phyloP scores from a whole-genome alignment of 2,329 filamentous ascomycete genomes.

The Hypoxylon rubiginosum region DNA sequence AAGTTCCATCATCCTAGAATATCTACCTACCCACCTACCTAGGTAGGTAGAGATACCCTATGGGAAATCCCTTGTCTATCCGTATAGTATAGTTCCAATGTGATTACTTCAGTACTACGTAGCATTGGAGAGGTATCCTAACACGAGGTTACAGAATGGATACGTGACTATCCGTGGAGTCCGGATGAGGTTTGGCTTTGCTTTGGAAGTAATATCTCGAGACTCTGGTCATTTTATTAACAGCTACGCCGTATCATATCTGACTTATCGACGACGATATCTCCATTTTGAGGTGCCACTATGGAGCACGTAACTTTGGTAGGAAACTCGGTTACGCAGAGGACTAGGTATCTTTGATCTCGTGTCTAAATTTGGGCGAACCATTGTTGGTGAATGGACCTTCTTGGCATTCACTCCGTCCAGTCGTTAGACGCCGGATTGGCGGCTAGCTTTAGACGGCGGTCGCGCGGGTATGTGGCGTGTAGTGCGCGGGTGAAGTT shows the following conservation, averaged over 20 bases:
- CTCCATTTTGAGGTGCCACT: conserved; percentile 19
- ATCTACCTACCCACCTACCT: too few species aligned
- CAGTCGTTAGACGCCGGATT: conserved; percentile 17
- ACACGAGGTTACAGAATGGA: conserved; percentile 35
- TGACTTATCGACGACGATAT: conserved; percentile 6
- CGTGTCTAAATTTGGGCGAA: conserved; percentile 40
- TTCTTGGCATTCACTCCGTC: conserved; percentile 25
- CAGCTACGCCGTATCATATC: conserved; percentile 11
- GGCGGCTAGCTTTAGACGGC: conserved; percentile 15
- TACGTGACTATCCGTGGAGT: conserved; percentile 13
- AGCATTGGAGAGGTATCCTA: conserved; percentile 18
- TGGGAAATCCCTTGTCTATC: background rate
- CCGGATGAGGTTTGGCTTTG: conserved; percentile 21
- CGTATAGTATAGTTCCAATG: background rate
- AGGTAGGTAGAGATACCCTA: too few species aligned
- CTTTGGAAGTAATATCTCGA: conserved; percentile 8
- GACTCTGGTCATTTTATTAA: conserved; percentile 14
- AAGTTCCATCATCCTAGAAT: background rate
- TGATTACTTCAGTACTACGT: conserved; percentile 29
- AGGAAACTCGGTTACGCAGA: background rate
- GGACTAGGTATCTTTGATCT: conserved; percentile 24
- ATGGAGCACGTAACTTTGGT: conserved; percentile 3
- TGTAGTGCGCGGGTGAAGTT: conserved; percentile 20
- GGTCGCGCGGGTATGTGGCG: conserved; percentile 3
- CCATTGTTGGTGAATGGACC: conserved; percentile 13